These are phyloP conservation scores for Herpetospermum pedunculosum DNA, from an alignment of 306 rosid genomes.

Conservation along the genomic window DNA sequence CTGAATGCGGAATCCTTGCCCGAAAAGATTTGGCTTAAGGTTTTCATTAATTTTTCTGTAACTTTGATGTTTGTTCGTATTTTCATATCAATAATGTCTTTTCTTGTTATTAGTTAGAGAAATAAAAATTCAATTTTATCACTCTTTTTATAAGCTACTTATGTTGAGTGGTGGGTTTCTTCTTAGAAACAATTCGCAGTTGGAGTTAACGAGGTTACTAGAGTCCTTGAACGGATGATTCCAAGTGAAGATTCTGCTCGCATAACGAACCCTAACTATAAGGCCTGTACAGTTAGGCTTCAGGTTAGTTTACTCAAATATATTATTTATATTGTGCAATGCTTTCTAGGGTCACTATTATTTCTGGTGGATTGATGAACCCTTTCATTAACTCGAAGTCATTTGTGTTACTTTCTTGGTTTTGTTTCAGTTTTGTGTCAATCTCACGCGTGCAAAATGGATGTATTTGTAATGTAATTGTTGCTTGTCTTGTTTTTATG, in stretches of 20 bases:
- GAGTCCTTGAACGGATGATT: slow-evolving; percentile 72
- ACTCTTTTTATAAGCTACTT: not conserved
- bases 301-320: slow-evolving; percentile 42
- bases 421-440: not conserved
- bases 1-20: slow-evolving; percentile 43
- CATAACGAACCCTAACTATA: slow-evolving; percentile 7
- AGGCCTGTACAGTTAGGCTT: slow-evolving; percentile 29
- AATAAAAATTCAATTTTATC: not conserved
- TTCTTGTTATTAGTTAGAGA: not conserved
- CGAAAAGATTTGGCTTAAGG: slow-evolving; percentile 80
- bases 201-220: slow-evolving; percentile 78
- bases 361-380: not conserved
- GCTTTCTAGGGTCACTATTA: not conserved
- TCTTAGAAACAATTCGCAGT: slow-evolving; percentile 65
- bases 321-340: not conserved
- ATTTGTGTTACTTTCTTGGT: not conserved
- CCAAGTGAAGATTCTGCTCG: slow-evolving; percentile 21
- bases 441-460: not conserved
- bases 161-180: not conserved
- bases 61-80: not conserved
- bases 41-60: slow-evolving; percentile 6
- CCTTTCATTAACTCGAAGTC: not conserved
- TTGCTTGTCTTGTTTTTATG: not conserved
- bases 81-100: not conserved
- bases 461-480: not conserved